A percentile compares a stretch with the other conserved stretches of the same genome.
Evolutionary conservation across 2,329 filamentous ascomycete species (phyloP).

Genomic region (Aquanectria penicillioides): DNA sequence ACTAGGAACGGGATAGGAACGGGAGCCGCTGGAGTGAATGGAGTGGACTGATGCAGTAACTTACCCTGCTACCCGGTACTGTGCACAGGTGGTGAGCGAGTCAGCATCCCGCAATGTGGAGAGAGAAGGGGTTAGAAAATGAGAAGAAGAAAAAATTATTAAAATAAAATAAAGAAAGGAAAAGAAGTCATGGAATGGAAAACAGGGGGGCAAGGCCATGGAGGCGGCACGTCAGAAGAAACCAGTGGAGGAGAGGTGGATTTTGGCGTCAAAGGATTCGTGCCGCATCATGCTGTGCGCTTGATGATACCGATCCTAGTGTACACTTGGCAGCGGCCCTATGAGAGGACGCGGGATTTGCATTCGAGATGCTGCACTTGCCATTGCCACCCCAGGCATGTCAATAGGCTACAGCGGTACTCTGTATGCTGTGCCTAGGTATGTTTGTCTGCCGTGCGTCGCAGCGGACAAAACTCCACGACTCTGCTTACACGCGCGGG

Average conservation of each 20-base stretch:
- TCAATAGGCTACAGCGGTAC: not conserved
- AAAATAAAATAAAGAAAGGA: no score
- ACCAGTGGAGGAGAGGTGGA: not conserved
- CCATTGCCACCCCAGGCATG: not conserved
- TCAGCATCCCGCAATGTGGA: no score
- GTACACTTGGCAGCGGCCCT: not conserved
- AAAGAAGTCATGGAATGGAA: not conserved
- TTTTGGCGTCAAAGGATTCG: not conserved
- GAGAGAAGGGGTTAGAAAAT: no score
- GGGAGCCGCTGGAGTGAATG: constrained; percentile 3
- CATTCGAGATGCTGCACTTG: not conserved
- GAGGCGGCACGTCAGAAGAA: not conserved
- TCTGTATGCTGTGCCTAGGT: not conserved
- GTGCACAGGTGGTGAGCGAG: no score
- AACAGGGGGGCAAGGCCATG: not conserved
- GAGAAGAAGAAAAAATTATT: no score
- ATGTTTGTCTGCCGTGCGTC: not conserved
- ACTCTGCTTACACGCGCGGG: constrained; percentile 19
- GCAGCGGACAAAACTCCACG: no score
- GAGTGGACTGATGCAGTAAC: not conserved
- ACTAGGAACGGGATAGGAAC: no score
- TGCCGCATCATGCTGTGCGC: not conserved
- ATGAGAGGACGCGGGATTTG: not conserved
- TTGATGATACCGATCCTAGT: not conserved
- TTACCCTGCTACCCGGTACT: no score